Evolutionary conservation across 331 rosid species (phyloP), one percentile per base, ranked within the genome.

Genomic region (Erythrophleum ivorense): DNA sequence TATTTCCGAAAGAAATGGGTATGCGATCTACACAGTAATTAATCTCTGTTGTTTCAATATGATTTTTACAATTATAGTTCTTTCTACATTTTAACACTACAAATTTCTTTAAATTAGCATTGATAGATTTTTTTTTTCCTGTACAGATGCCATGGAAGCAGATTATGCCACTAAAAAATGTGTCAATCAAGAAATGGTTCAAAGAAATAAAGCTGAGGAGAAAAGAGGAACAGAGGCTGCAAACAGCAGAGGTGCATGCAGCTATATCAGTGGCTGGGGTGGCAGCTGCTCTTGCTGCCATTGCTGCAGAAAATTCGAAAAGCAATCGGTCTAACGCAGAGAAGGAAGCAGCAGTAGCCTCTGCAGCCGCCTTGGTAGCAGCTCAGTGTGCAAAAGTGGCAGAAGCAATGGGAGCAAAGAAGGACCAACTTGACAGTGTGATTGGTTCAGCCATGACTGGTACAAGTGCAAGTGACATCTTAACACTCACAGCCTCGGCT

Each of bases 381-480:
- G 90, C 92, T 15, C 98, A 94, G 85, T 92, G 95, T 55, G 98
- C 97, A 21, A 90, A 94, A 85, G 91, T 96, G 34, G 98, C 99
- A n/a, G 95, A 94, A 86, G 97, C 99, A n/a, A 90, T 91, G 92
- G 99, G 99, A 4, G 98, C 97, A 65, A 92, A 89, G 82, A 89
- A 89, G 82, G 94, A 88, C 45, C 92, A 88, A 24, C 91, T 92
- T 67, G 55, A 86, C 84, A 86, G 69, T 68, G 88, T 86, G 2
- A 88, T 96, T 38, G 88, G 88, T 24, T 94, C 99, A 0, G 98
- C 99, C 86, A 90, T 92, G 82, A 84, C 60, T 53, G 89, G 90
- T 66, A 84, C 96, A 11, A 86, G 49, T 80, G 87, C 97, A 62
- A 88, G 75, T 76, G 98, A 96, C 34, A 89, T 96, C 78, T 83